Conservation (phyloP, 2,329 filamentous ascomycete genomes). For the Trichophyton verrucosum region DNA sequence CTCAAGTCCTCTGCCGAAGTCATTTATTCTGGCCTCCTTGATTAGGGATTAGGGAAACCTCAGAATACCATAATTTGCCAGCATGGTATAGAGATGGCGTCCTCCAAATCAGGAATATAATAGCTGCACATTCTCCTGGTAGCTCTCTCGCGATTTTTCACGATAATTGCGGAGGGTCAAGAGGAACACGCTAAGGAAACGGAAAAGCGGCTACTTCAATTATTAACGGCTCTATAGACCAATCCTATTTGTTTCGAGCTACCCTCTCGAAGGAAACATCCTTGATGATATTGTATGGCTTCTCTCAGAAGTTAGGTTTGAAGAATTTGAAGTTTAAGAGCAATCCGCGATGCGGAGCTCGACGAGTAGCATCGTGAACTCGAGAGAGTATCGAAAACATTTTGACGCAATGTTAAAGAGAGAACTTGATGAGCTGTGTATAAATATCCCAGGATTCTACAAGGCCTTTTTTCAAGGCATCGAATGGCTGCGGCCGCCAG, state of each 20-base stretch:
- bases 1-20: too few relatives aligned
- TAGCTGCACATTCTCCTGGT: background rate
- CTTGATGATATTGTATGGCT: background rate
- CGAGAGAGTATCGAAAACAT: too few relatives aligned
- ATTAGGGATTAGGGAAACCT: too few relatives aligned
- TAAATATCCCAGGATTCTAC: too few relatives aligned
- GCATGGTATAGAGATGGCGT: background rate
- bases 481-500: too few relatives aligned
- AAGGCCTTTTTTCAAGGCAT: too few relatives aligned
- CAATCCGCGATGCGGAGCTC: background rate
- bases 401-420: too few relatives aligned
- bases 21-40: too few relatives aligned
- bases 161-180: background rate
- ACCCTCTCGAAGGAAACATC: background rate
- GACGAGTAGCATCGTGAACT: background rate
- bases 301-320: background rate
- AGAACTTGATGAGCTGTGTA: too few relatives aligned
- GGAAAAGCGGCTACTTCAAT: background rate
- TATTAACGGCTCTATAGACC: background rate
- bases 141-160: background rate
- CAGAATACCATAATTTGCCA: too few relatives aligned
- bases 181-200: background rate
- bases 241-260: conserved; percentile 3
- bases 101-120: background rate
- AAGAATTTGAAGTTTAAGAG: background rate